Evolutionary conservation across 495 filamentous ascomycete genomes (phyloP).

Genomic region (Cercophora newfieldiana): DNA sequence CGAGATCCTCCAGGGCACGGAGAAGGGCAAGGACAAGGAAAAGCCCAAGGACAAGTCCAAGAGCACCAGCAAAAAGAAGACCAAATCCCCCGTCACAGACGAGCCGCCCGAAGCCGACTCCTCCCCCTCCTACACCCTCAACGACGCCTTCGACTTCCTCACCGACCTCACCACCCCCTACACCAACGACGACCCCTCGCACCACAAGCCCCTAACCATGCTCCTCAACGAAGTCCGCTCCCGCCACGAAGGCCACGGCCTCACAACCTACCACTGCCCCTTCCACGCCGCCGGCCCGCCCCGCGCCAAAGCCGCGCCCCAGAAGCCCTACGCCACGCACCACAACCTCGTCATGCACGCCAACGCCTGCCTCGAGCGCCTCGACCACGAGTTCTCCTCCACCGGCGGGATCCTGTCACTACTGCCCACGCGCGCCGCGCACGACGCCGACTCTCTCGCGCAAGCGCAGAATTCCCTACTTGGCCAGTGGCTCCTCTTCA

Average conservation of each 20-base stretch:
- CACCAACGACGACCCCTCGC: conserved; percentile 44
- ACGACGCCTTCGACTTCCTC: conserved; percentile 53
- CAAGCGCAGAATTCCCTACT: conserved; percentile 44
- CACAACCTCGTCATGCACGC: conserved; percentile 52
- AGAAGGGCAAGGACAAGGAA: background rate
- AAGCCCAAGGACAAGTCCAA: background rate
- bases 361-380: conserved; percentile 52
- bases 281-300: conserved; percentile 25
- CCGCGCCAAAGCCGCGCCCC: conserved; percentile 20
- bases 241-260: conserved; percentile 39
- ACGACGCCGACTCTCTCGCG: conserved; percentile 32
- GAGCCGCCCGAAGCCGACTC: background rate
- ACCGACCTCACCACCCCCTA: conserved; percentile 46
- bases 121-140: conserved; percentile 23
- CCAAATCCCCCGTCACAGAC: too few relatives aligned
- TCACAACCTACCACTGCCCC: conserved; percentile 44
- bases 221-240: conserved; percentile 46
- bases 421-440: conserved; percentile 40
- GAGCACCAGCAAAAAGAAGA: background rate
- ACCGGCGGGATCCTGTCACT: conserved; percentile 52
- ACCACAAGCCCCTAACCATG: conserved; percentile 46
- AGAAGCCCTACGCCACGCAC: conserved; percentile 46
- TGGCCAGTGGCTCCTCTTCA: conserved; percentile 52
- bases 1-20: conserved; percentile 26
- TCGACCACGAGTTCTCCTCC: conserved; percentile 54